These are phyloP conservation scores for Xylariaceae sp. DNA, from an alignment of 2,329 filamentous ascomycete genomes.

Conservation along the genomic window DNA sequence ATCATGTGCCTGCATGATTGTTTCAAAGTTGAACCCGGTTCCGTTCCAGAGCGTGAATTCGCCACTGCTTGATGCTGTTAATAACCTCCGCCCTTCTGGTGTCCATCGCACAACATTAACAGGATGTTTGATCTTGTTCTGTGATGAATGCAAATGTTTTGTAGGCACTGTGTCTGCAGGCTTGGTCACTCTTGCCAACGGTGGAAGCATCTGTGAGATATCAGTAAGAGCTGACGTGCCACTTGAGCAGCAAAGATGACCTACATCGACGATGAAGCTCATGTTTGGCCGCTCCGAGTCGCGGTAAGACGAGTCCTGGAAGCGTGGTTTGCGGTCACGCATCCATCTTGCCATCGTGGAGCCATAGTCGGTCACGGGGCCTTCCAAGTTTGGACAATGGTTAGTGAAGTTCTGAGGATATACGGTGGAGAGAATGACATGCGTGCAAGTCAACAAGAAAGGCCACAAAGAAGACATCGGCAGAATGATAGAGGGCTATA, in stretches of 20 bases:
- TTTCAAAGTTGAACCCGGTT: conserved; percentile 98
- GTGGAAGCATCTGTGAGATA: conserved; percentile 71
- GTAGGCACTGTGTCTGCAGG: conserved; percentile 85
- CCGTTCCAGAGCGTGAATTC: conserved; percentile 99
- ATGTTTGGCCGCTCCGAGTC: conserved; percentile 80
- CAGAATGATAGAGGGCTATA: neutral
- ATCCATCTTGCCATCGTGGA: conserved; percentile 90
- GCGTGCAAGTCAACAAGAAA: neutral
- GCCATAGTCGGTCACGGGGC: conserved; percentile 89
- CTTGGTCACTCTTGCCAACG: conserved; percentile 67
- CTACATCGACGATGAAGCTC: conserved; percentile 85
- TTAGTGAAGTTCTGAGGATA: conserved; percentile 8
- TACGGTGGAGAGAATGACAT: neutral
- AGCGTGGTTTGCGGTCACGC: conserved; percentile 73
- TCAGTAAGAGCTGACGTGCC: conserved; percentile 7
- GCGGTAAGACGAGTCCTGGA: conserved; percentile 65
- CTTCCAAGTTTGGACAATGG: conserved; percentile 39
- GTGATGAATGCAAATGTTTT: conserved; percentile 95
- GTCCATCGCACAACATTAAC: conserved; percentile 98
- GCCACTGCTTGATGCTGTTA: conserved; percentile 93
- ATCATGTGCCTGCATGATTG: conserved; percentile 97
- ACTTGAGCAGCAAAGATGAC: conserved; percentile 29
- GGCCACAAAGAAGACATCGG: neutral
- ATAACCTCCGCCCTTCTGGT: conserved; percentile 82
- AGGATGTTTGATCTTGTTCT: conserved; percentile 97